Conservation (phyloP, 495 filamentous ascomycete species). For the Trichocladium antarcticum region DNA sequence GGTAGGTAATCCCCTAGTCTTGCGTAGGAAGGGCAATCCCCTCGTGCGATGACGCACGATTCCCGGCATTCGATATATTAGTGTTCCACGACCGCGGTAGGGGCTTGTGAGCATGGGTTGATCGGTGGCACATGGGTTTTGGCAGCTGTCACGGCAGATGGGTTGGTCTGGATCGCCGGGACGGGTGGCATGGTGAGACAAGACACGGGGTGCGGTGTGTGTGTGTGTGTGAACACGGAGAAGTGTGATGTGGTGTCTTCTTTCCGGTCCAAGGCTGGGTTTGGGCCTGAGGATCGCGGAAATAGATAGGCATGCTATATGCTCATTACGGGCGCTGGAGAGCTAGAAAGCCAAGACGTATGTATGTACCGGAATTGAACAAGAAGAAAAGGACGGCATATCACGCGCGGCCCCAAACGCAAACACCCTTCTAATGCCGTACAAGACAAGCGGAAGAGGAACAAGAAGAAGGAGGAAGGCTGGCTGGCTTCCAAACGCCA, state of each 20-base stretch:
- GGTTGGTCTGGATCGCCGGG: no score
- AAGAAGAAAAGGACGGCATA: not conserved
- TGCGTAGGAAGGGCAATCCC: no score
- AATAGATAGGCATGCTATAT: not conserved
- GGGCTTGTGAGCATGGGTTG: not conserved
- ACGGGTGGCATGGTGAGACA: no score
- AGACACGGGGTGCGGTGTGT: no score
- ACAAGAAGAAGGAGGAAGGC: not conserved
- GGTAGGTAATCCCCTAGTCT: no score
- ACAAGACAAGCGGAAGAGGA: not conserved
- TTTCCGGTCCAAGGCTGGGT: no score
- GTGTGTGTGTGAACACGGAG: no score
- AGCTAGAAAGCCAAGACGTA: not conserved
- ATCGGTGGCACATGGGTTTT: not conserved
- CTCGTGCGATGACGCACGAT: no score
- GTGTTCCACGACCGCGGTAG: not conserved
- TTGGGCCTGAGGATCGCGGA: no score
- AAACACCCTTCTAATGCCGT: slow-evolving; percentile 7
- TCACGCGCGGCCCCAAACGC: not conserved
- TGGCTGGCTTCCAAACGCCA: not conserved
- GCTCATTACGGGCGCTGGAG: not conserved
- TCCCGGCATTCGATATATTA: not conserved
- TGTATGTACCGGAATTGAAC: not conserved
- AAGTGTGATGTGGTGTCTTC: no score
- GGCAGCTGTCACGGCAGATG: no score